Base-by-base conservation (phyloP, 805 yeast species). In the Diddensiella santjacobensis region DNA sequence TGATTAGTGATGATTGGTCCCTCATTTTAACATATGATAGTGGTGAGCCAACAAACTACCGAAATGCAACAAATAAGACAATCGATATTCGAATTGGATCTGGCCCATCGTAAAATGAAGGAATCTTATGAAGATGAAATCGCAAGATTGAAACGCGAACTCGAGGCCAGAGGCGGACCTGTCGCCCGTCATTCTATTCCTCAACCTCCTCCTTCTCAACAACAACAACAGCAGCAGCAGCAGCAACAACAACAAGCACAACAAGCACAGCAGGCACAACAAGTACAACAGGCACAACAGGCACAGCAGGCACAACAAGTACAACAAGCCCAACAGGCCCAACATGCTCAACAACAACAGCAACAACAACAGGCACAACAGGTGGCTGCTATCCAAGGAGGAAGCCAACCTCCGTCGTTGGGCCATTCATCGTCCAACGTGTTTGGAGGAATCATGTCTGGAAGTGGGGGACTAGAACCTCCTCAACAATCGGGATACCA, bases 81-180 rank as follows among this genome's bases (percentile, higher is more conserved):
- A 62, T 87, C 96, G 8, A 96, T 91, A 23, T 89, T 83, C 63
- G 98, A 93, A 65, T 77, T 91, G 60, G 97, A 91, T 67, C 79
- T 84, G 77, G 91, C 96, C 35, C 98, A 91, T 71, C 78, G 96
- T 58, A 87, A 87, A 64, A 86, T 93, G 78, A 90, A 91, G 70
- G 97, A 91, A 62, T 89, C 90, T 41, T 93, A 91, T 69, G 97
- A 91, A 67, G 96, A 87, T 60, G 98, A 91, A 69, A 85, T 93
- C 48, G 72, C 80, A 63, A 76, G 93, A 58, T 76, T 91, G 67
- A 89, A 91, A 67, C 80, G 82, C 54, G 96, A 89, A 65, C 74
- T 91, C 56, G 96, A 88, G 59, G 79, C 76, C 61, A 75, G 90
- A 59, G 95, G 87, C 63, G 77, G 91, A 51, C 67, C 71, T 64